Evolutionary conservation across 106 monocot species (phyloP), one percentile per base, ranked within the genome.

Genomic region (Acorus calamus): DNA sequence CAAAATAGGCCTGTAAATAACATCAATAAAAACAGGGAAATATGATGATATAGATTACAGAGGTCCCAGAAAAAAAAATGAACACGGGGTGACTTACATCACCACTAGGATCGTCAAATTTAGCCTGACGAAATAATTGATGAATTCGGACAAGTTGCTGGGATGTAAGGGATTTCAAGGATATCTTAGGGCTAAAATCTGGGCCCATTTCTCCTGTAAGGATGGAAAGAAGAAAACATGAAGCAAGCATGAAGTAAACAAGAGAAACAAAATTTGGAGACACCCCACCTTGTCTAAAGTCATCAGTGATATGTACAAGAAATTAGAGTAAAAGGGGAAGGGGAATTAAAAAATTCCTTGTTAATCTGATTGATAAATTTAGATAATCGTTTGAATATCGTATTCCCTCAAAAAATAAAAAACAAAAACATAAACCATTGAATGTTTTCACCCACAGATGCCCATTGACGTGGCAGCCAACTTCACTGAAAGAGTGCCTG

Each of bases 41-140:
- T 53, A 53, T 9, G 9, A 7, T 68, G 11, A 7, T 12, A 4
- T 6, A n/a, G 44, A 57, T 47, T 9, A 11, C 7, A 59, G 7
- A 28, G 13, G 60, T 42, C 3, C 3, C 45, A 67, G 9, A 11
- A n/a, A 56, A 11, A 28, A 41, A 11, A 6, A 50, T 2, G 49
- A 66, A 12, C 4, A 14, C 47, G 66, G 52, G 14, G 42, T 42
- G 47, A 42, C 80, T 77, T 77, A 96, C 96, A 85, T 87, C 91
- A 12, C 96, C 96, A 76, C 80, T 91, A 14, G 96, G 96, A 73
- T 96, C 96, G 73, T 96, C 96, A 79, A 96, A 96, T 75, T 91
- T 96, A 55, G 96, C 96, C 70, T 96, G 91, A 28, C 91, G 91
- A 81, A 96, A 96, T 65, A 96, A 74, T 66, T 96, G 96, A 65